phyloP scores from a whole-genome alignment of 129 eudicot species.

The Centella asiatica region DNA sequence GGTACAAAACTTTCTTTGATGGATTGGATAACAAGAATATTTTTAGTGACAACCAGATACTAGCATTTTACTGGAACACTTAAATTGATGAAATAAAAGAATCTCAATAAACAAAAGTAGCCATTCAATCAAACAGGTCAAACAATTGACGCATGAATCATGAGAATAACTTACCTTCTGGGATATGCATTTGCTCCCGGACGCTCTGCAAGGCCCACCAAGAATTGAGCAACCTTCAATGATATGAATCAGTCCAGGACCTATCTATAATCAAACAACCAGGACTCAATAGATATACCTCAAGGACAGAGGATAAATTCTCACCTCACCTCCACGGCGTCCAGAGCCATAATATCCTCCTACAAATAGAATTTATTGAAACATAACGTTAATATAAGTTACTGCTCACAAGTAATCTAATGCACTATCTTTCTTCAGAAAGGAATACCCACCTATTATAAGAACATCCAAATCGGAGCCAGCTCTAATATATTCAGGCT shows the following conservation, averaged over 20 bases:
- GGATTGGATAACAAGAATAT: too few relatives aligned
- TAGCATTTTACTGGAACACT: too few relatives aligned
- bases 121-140: background rate
- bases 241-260: background rate
- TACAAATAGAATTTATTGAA: constrained; percentile 13
- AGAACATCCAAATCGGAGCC: constrained; percentile 96
- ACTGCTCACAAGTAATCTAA: background rate
- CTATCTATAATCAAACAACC: background rate
- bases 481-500: constrained; percentile 86
- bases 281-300: constrained; percentile 5
- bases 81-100: too few relatives aligned
- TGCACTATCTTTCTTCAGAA: constrained; percentile 1
- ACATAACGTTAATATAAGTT: background rate
- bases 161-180: constrained; percentile 41
- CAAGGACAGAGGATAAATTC: constrained; percentile 4
- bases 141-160: background rate
- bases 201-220: constrained; percentile 90
- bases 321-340: constrained; percentile 95
- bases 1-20: too few relatives aligned
- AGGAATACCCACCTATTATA: constrained; percentile 53
- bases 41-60: too few relatives aligned
- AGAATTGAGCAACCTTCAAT: constrained; percentile 85
- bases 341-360: constrained; percentile 99
- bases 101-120: too few relatives aligned
- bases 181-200: constrained; percentile 57